Conservation (phyloP, 2,329 filamentous ascomycete species). For the Alternaria panax region DNA sequence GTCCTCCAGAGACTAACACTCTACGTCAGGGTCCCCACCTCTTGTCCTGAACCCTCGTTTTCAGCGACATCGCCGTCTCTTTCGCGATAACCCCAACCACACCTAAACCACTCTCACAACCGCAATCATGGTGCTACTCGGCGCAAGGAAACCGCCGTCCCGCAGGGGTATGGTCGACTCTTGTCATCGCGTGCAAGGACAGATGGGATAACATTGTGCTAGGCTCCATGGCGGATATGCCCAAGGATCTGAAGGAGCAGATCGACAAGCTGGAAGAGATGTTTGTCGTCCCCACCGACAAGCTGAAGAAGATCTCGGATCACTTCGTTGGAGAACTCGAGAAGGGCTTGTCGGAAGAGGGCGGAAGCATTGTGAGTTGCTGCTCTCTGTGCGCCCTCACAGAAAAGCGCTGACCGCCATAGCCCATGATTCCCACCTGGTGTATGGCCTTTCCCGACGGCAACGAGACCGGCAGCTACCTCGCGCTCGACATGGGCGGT, state of each 20-base stretch:
- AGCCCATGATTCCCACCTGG: constrained; percentile 99
- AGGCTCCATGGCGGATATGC: constrained; percentile 93
- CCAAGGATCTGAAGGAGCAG: constrained; percentile 80
- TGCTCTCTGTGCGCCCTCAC: constrained; percentile 78
- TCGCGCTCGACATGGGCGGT: constrained; percentile 95
- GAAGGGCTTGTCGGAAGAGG: constrained; percentile 85
- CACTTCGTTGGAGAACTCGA: constrained; percentile 89
- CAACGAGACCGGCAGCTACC: constrained; percentile 83
- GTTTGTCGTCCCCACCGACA: constrained; percentile 78
- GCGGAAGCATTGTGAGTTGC: constrained; percentile 84
- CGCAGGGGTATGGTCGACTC: constrained; percentile 71
- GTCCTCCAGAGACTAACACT: constrained; percentile 12
- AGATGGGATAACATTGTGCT: constrained; percentile 29
- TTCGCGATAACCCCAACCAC: constrained; percentile 5
- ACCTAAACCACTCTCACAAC: constrained; percentile 12
- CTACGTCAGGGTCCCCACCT: constrained; percentile 11
- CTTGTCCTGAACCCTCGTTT: constrained; percentile 7
- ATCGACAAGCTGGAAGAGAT: constrained; percentile 83
- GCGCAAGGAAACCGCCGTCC: constrained; percentile 70
- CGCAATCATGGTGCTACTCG: constrained; percentile 69
- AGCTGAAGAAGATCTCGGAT: constrained; percentile 87
- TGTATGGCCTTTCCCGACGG: constrained; percentile 91
- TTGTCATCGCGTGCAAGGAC: constrained; percentile 9
- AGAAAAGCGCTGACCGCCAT: constrained; percentile 65
- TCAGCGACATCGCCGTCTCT: not conserved